These are phyloP conservation scores for Aureoboletus auriporus DNA, from an alignment of 768 basidiomycete genomes.

Conservation along the genomic window DNA sequence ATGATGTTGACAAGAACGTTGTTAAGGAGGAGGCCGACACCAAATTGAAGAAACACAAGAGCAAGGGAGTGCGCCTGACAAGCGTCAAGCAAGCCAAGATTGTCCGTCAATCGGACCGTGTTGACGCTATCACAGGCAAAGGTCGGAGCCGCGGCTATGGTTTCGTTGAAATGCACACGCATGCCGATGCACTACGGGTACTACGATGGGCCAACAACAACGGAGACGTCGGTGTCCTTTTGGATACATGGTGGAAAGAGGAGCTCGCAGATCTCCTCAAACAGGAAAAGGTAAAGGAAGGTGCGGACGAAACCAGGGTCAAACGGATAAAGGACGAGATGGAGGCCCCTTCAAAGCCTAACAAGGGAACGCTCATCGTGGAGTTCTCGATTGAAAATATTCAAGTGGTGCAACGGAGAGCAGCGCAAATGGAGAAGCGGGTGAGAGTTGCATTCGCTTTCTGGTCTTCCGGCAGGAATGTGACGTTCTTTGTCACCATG, in stretches of 20 bases:
- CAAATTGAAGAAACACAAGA: constrained; percentile 23
- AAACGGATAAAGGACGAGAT: constrained; percentile 60
- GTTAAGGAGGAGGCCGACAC: constrained; percentile 22
- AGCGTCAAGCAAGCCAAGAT: constrained; percentile 89
- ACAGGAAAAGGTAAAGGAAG: constrained; percentile 45
- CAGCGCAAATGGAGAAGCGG: constrained; percentile 43
- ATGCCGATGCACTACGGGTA: constrained; percentile 87
- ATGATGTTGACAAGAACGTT: constrained; percentile 24
- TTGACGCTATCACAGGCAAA: constrained; percentile 83
- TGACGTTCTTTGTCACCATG: no score
- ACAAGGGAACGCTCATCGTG: constrained; percentile 63
- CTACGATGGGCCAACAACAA: constrained; percentile 96
- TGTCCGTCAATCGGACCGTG: constrained; percentile 82
- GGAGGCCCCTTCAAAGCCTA: constrained; percentile 35
- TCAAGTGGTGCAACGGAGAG: constrained; percentile 79
- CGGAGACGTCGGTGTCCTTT: constrained; percentile 54
- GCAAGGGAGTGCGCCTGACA: constrained; percentile 32
- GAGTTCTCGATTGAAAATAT: constrained; percentile 97
- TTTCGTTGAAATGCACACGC: constrained; percentile 85
- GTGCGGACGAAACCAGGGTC: constrained; percentile 47
- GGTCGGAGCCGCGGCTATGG: constrained; percentile 93
- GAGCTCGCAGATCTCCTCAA: constrained; percentile 61
- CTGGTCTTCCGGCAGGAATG: no score
- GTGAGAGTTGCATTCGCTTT: constrained; percentile 1
- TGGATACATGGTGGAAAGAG: constrained; percentile 82